These are phyloP conservation scores for Fragaria vesca DNA, from an alignment of 306 rosid genomes.

Conservation along the genomic window DNA sequence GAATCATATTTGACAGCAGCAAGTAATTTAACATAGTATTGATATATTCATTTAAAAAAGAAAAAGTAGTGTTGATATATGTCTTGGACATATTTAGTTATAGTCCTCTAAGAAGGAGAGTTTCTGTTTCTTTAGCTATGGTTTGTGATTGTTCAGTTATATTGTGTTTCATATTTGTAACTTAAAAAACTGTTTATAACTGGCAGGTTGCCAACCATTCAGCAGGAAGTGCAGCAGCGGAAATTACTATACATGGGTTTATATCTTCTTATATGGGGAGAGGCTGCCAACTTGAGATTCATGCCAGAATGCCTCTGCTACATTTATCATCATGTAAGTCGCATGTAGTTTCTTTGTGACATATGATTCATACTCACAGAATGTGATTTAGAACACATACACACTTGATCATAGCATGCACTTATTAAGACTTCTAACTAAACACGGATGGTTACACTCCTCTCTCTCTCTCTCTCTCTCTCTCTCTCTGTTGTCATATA, in stretches of 20 bases:
- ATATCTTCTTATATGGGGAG: constrained; percentile 99
- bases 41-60: neutral
- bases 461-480: neutral
- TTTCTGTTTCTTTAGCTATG: neutral
- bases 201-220: constrained; percentile 88
- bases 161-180: neutral
- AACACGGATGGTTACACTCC: neutral
- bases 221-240: constrained; percentile 96
- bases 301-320: constrained; percentile 99
- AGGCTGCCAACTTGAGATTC: constrained; percentile 97
- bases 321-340: constrained; percentile 91
- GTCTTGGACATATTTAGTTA: neutral
- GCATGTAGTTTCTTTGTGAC: constrained; percentile 2
- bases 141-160: neutral
- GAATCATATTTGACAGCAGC: constrained; percentile 6
- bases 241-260: constrained; percentile 87
- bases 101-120: neutral
- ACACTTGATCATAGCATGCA: neutral
- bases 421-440: neutral
- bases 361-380: neutral
- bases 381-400: neutral
- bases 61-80: neutral
- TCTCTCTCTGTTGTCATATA: neutral
- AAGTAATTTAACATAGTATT: neutral
- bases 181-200: neutral